phyloP scores from a whole-genome alignment of 257 asterid species.

The Thymus quinquecostatus region DNA sequence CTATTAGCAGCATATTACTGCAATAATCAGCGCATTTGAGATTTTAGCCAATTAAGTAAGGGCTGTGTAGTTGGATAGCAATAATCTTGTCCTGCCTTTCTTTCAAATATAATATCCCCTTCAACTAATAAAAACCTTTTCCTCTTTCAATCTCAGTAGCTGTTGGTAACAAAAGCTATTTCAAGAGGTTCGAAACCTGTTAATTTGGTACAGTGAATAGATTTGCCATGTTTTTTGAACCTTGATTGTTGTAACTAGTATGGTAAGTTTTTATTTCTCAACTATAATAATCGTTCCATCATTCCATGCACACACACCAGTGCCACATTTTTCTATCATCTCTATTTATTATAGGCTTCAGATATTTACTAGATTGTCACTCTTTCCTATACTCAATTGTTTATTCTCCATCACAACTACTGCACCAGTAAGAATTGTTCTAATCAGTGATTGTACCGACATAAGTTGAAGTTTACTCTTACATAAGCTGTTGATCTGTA shows the following conservation, averaged over 20 bases:
- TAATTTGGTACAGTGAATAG: no score
- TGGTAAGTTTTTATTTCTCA: background rate
- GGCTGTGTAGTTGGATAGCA: no score
- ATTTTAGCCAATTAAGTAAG: background rate
- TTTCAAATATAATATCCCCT: no score
- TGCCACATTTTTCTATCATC: background rate
- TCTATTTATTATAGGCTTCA: slow-evolving; percentile 11
- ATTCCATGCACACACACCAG: slow-evolving; percentile 2
- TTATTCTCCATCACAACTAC: background rate
- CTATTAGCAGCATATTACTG: no score
- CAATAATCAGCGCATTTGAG: background rate
- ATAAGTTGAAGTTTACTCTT: background rate
- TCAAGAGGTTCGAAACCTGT: background rate
- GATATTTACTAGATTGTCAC: background rate
- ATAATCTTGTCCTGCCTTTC: no score
- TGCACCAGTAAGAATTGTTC: background rate
- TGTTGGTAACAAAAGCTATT: background rate
- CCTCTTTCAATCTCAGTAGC: background rate
- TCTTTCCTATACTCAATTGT: background rate
- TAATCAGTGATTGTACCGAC: background rate
- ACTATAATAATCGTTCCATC: slow-evolving; percentile 2
- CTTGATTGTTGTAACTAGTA: background rate
- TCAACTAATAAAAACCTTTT: background rate
- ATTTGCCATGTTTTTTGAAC: no score
- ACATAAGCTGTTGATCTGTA: background rate